These are phyloP conservation scores for Oryza glumipatula DNA, from an alignment of 176 grass and related monocot genomes.

Conservation along the genomic window DNA sequence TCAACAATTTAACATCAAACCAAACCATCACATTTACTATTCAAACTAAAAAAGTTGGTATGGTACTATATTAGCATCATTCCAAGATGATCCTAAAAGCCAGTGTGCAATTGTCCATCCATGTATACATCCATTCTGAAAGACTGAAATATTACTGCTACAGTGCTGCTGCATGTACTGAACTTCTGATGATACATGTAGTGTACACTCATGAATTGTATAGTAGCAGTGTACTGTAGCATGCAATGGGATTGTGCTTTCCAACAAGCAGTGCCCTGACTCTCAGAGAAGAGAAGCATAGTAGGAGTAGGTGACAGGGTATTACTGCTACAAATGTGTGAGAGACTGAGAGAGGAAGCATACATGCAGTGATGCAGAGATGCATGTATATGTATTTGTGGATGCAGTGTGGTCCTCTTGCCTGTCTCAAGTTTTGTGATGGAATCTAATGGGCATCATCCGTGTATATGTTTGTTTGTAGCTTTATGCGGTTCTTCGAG, in stretches of 20 bases:
- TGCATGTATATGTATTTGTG: background rate
- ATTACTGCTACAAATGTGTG: background rate
- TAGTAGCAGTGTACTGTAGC: background rate
- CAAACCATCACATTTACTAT: no score
- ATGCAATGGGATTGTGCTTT: background rate
- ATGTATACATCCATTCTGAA: no score
- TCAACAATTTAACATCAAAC: no score
- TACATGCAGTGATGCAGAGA: no score
- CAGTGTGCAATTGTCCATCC: no score
- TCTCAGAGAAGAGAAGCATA: background rate
- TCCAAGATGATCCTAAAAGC: no score
- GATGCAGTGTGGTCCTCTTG: background rate
- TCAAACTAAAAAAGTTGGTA: no score
- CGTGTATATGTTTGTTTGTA: background rate
- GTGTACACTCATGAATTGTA: background rate
- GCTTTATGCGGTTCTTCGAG: background rate
- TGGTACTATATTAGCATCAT: no score
- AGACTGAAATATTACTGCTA: no score
- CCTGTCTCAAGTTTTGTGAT: background rate
- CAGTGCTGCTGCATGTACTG: background rate
- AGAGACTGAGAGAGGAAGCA: background rate
- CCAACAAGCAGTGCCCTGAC: background rate
- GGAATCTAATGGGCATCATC: constrained; percentile 21
- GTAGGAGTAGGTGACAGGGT: background rate
- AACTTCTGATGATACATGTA: background rate